Evolutionary conservation across 176 grass and related monocot genomes (phyloP), one percentile per base, ranked within the genome.

Genomic region (Avena atlantica): DNA sequence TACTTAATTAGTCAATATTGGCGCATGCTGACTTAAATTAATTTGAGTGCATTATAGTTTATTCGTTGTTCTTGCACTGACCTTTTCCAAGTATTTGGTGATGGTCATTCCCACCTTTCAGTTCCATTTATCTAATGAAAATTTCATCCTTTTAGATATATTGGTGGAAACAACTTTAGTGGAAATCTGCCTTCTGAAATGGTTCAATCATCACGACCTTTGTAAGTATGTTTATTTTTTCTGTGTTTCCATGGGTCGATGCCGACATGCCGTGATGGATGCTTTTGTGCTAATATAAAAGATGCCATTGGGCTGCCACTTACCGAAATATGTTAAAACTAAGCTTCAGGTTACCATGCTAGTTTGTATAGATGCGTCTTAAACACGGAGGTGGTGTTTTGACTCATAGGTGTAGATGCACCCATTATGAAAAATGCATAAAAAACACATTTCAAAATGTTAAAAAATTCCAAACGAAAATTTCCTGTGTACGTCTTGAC

Each of bases 81-180:
- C 61, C 9, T 78, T 68, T 52, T 74, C 27, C 44, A 79, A 63
- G 27, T 62, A 42, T 42, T 42, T 74, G 13, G 60, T 17, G 4
- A 60, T 55, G 23, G 2, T 4, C 0, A 9, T 42, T 44, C 9
- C 29, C 27, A n/a, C 4, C 8, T 37, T 58, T 42, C 21, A 40
- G 10, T 70, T 67, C 3, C 44, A 65, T 12, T 79, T 36, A 72
- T 11, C 45, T 78, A 45, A 73, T 74, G 56, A 81, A 79, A 36
- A 36, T 68, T 78, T 45, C 11, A 47, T 86, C 70, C 24, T 61
- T 66, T 69, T 81, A 93, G 92, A 23, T 93, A 80, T 91, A 42
- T 76, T 60, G 88, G 92, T 79, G 76, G 79, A 37, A 93, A 93
- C 63, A 83, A 56, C 20, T 83, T 93, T 57, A 83, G 14, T 24